A percentile compares a stretch with the other conserved stretches of the same genome.
Evolutionary conservation across 495 filamentous ascomycete species (phyloP).

Genomic region (Alectoria sarmentosa): DNA sequence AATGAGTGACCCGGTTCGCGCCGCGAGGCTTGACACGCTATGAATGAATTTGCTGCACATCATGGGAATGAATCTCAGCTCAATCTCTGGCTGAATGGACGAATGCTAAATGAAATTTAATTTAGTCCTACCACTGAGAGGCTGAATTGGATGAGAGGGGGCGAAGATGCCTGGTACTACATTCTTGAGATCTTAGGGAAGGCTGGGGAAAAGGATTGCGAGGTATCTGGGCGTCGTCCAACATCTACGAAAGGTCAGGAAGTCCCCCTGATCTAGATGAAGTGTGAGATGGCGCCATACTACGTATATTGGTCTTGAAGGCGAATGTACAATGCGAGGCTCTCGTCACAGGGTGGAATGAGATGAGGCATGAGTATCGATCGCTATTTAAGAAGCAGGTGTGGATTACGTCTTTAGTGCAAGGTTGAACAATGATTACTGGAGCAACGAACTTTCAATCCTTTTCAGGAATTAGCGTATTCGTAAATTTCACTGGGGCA

Average conservation of each 20-base stretch:
- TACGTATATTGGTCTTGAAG: not conserved
- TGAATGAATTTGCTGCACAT: no score
- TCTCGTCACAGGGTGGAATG: not conserved
- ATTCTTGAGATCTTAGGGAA: not conserved
- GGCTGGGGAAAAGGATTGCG: not conserved
- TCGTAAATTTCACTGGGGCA: no score
- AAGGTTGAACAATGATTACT: no score
- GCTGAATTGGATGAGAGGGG: not conserved
- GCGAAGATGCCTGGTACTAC: not conserved
- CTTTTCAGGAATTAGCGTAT: no score
- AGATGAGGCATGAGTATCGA: not conserved
- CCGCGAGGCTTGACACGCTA: no score
- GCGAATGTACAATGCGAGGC: not conserved
- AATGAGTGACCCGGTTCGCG: not conserved
- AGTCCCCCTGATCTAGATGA: not conserved
- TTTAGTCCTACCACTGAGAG: not conserved
- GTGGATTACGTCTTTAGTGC: no score
- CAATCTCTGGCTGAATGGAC: not conserved
- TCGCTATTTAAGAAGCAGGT: no score
- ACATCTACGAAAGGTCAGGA: not conserved
- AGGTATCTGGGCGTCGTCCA: not conserved
- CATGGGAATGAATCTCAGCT: not conserved
- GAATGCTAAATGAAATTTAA: not conserved
- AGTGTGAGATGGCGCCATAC: not conserved
- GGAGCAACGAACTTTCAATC: no score